These are phyloP conservation scores for Saraca asoca DNA, from an alignment of 331 rosid species.

Conservation along the genomic window DNA sequence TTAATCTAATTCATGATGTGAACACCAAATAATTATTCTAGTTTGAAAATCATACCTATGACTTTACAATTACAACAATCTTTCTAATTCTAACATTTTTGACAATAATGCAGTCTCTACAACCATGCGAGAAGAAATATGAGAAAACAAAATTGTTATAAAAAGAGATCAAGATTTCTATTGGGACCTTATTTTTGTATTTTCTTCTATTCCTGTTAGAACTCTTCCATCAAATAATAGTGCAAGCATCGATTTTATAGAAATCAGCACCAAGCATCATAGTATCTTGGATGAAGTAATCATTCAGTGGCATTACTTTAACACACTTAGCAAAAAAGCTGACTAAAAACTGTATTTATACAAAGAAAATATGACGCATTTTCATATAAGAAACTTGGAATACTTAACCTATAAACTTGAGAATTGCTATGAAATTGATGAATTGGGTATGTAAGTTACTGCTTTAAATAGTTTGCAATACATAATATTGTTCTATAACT, in stretches of 20 bases:
- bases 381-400: too few relatives aligned
- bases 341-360: not conserved
- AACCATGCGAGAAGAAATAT: not conserved
- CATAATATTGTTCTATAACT: not conserved
- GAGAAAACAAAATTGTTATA: constrained; percentile 6
- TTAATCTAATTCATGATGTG: too few relatives aligned
- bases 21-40: too few relatives aligned
- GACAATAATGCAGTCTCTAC: constrained; percentile 66
- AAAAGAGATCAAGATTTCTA: not conserved
- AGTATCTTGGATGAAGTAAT: constrained; percentile 44
- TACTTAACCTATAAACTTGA: too few relatives aligned
- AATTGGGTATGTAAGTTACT: too few relatives aligned
- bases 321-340: too few relatives aligned
- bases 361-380: too few relatives aligned
- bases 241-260: constrained; percentile 17
- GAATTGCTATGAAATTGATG: too few relatives aligned
- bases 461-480: not conserved
- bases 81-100: constrained; percentile 60
- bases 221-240: constrained; percentile 58
- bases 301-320: too few relatives aligned
- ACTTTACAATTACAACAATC: constrained; percentile 52
- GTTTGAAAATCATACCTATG: constrained; percentile 49
- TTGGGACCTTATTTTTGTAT: constrained; percentile 52
- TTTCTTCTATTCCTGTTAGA: constrained; percentile 60
- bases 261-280: constrained; percentile 57